Percentiles rank a stretch among this genome's conserved stretches.
Evolutionary conservation across 768 basidiomycete species (phyloP).

Genomic region (Kwoniella newhampshirensis): DNA sequence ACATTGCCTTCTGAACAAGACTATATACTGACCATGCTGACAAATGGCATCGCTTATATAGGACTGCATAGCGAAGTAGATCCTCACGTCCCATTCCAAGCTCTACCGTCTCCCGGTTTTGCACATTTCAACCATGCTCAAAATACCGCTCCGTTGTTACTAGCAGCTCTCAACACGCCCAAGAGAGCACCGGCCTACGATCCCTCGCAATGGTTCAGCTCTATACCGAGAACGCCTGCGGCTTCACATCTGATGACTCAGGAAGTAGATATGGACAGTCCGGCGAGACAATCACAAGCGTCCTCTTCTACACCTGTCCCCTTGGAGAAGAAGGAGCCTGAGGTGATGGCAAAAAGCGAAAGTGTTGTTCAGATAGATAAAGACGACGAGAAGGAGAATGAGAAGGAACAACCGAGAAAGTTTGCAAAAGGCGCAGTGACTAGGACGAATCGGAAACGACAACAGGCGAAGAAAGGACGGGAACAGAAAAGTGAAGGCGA

Average conservation of each 20-base stretch:
- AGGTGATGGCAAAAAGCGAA: constrained; percentile 10
- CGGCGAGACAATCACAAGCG: constrained; percentile 13
- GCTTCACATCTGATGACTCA: constrained; percentile 2
- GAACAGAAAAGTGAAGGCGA: constrained; percentile 13
- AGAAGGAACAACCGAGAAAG: constrained; percentile 14
- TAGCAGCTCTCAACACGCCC: constrained; percentile 18
- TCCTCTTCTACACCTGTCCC: neutral
- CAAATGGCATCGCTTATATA: constrained; percentile 12
- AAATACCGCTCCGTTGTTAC: constrained; percentile 12
- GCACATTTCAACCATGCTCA: constrained; percentile 20
- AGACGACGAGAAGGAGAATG: neutral
- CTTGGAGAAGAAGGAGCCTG: constrained; percentile 13
- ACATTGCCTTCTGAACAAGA: neutral
- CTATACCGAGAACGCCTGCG: constrained; percentile 7
- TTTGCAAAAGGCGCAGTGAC: constrained; percentile 32
- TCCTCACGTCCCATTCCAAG: constrained; percentile 22
- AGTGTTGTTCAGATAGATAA: constrained; percentile 15
- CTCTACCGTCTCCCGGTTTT: constrained; percentile 16
- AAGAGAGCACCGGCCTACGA: constrained; percentile 20
- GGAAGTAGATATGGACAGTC: constrained; percentile 36
- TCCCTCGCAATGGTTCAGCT: constrained; percentile 19
- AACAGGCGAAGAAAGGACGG: constrained; percentile 24
- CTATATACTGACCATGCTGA: neutral
- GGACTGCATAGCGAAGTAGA: constrained; percentile 41
- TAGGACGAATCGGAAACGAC: constrained; percentile 32